phyloP scores from a whole-genome alignment of 2,329 filamentous ascomycete species.

The Fusarium irregulare region DNA sequence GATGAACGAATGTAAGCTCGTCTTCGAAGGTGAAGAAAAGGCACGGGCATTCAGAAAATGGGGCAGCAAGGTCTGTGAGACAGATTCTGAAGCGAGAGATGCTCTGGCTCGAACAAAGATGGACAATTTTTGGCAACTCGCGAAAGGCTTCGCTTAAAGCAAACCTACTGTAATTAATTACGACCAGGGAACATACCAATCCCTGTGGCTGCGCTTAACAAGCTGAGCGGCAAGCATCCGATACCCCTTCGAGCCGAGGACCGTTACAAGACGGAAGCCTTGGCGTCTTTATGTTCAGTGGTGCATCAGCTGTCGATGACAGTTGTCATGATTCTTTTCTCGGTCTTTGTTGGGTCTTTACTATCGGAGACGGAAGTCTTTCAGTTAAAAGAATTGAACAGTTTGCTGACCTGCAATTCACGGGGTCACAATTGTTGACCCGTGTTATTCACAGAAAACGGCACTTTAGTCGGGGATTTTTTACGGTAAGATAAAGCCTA shows the following conservation, averaged over 20 bases:
- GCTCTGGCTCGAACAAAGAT: constrained; percentile 83
- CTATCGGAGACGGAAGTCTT: not conserved
- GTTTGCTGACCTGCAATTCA: not conserved
- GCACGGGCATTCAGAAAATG: constrained; percentile 85
- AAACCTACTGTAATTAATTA: not conserved
- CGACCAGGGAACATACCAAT: not conserved
- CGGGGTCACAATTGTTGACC: not conserved
- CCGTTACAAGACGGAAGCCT: not conserved
- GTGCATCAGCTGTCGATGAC: not conserved
- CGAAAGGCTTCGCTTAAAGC: constrained; percentile 67
- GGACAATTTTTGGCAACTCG: constrained; percentile 94
- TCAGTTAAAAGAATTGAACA: not conserved
- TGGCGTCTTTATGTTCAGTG: not conserved
- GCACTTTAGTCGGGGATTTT: not conserved
- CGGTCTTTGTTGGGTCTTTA: not conserved
- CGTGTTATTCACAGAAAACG: not conserved
- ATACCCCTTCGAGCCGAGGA: constrained; percentile 14
- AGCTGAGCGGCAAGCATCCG: constrained; percentile 7
- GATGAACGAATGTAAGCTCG: constrained; percentile 81
- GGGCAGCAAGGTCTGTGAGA: constrained; percentile 91
- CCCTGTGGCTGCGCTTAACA: constrained; percentile 9
- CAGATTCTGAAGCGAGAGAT: constrained; percentile 88
- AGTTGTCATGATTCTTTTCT: not conserved
- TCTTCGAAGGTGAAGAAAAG: constrained; percentile 94
- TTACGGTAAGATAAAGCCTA: not conserved